A percentile compares a stretch with the other conserved stretches of the same genome.
These are phyloP conservation scores for Pestalotiopsis sp. DNA, from an alignment of 2,329 filamentous ascomycete genomes.

Conservation along the genomic window DNA sequence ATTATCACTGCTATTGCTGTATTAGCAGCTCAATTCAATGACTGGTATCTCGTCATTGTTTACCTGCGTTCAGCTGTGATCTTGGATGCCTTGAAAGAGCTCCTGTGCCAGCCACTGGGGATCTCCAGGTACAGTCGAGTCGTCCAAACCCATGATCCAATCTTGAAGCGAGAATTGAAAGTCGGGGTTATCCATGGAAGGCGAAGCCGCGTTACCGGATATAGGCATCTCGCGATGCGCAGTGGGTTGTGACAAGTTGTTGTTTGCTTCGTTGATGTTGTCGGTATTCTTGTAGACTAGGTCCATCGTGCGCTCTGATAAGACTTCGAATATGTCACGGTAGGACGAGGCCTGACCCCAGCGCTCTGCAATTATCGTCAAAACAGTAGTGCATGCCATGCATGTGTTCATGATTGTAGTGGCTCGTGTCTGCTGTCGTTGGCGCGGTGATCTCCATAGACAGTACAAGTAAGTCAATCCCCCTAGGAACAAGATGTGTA, in stretches of 20 bases:
- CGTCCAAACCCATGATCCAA: constrained; percentile 20
- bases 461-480: constrained; percentile 28
- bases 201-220: neutral
- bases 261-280: neutral
- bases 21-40: neutral
- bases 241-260: neutral
- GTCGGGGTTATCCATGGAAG: neutral
- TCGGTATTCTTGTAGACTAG: constrained; percentile 19
- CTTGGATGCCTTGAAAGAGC: constrained; percentile 17
- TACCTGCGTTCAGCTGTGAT: neutral
- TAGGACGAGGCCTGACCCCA: constrained; percentile 31
- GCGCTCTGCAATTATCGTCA: constrained; percentile 31
- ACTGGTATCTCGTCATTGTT: neutral
- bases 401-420: constrained; percentile 25
- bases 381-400: constrained; percentile 29
- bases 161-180: constrained; percentile 16
- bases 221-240: neutral
- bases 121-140: constrained; percentile 17
- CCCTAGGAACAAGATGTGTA: constrained; percentile 13
- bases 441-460: constrained; percentile 29
- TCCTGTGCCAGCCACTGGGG: constrained; percentile 23
- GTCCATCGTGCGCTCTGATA: constrained; percentile 24
- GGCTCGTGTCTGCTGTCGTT: constrained; percentile 13
- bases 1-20: neutral
- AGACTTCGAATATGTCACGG: constrained; percentile 32